These are phyloP conservation scores for Sorghum bicolor DNA, from an alignment of 176 grass and related monocot species.

Conservation along the genomic window Sorghum_bicolor_NCBIv3 NC_012877.2:57724501-57725000, in stretches of 20 bases:
- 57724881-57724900: constrained; percentile 79
- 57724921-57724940: constrained; percentile 94
- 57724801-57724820: constrained; percentile 58
- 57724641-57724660: constrained; percentile 99
- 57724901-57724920: constrained; percentile 95
- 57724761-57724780: background rate
- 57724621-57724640: constrained; percentile 52
- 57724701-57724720: constrained; percentile 11
- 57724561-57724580: background rate
- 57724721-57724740: constrained; percentile 5
- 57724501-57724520: constrained; percentile 87
- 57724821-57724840: constrained; percentile 49
- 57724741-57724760: constrained; percentile 11
- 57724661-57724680: constrained; percentile 89
- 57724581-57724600: background rate
- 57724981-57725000: constrained; percentile 72
- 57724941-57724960: constrained; percentile 73
- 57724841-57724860: constrained; percentile 39
- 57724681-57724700: constrained; percentile 80
- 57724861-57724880: constrained; percentile 84
- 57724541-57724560: constrained; percentile 23
- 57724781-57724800: constrained; percentile 13
- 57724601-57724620: constrained; percentile 22
- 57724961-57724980: constrained; percentile 83
- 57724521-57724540: constrained; percentile 90